Conservation (phyloP, 2,329 filamentous ascomycete genomes). For the Plenodomus tracheiphilus region DNA sequence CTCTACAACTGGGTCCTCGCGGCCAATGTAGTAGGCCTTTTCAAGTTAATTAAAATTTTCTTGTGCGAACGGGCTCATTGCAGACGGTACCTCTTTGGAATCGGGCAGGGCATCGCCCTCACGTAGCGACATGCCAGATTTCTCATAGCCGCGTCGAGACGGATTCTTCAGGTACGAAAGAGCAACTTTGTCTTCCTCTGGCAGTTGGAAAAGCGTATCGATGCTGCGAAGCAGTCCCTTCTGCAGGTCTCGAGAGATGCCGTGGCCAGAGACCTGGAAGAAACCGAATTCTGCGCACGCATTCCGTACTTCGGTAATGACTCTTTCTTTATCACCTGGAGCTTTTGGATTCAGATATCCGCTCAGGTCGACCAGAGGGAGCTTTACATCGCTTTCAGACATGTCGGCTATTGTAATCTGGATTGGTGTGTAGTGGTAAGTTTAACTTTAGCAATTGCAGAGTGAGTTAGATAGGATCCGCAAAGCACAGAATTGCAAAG, state of each 20-base stretch:
- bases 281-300: conserved; percentile 16
- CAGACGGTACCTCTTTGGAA: conserved; percentile 19
- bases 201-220: conserved; percentile 10
- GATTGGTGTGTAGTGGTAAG: too few relatives aligned
- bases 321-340: not conserved
- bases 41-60: too few relatives aligned
- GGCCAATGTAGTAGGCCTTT: too few relatives aligned
- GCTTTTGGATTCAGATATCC: not conserved
- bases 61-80: too few relatives aligned
- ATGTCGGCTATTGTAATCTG: too few relatives aligned
- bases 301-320: conserved; percentile 11
- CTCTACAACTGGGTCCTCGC: too few relatives aligned
- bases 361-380: not conserved
- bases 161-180: conserved; percentile 4
- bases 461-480: too few relatives aligned
- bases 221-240: conserved; percentile 3
- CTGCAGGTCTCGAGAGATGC: conserved; percentile 11
- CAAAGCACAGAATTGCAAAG: too few relatives aligned
- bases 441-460: too few relatives aligned
- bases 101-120: conserved; percentile 8
- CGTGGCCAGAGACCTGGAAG: conserved; percentile 17
- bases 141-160: conserved; percentile 4
- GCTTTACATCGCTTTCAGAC: not conserved
- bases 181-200: conserved; percentile 15
- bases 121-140: conserved; percentile 1